Conservation (phyloP, 2,329 filamentous ascomycete species). For the Lithohypha guttulata region DNA sequence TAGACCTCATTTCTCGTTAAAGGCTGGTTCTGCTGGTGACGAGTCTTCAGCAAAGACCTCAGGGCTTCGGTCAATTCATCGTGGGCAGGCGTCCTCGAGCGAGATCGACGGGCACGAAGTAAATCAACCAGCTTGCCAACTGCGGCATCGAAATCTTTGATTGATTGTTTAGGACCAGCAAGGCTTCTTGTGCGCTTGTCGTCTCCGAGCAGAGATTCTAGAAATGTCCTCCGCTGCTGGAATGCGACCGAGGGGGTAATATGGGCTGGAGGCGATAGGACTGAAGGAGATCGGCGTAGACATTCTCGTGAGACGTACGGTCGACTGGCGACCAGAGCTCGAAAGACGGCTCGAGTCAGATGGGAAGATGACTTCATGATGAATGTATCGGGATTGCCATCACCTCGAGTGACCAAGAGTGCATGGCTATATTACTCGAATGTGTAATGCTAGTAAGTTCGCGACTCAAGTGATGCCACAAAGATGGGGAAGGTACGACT, state of each 20-base stretch:
- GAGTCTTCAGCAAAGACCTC: constrained; percentile 51
- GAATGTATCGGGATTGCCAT: background rate
- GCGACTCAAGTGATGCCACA: too few species aligned
- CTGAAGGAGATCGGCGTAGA: constrained; percentile 7
- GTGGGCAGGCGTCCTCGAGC: constrained; percentile 52
- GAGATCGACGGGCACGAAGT: constrained; percentile 50
- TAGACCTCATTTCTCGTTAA: constrained; percentile 58
- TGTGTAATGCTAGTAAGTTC: too few species aligned
- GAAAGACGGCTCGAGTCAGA: constrained; percentile 35
- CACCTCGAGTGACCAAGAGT: background rate
- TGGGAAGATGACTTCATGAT: constrained; percentile 33
- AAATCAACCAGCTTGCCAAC: constrained; percentile 49
- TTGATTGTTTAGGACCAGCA: constrained; percentile 14
- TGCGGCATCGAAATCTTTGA: constrained; percentile 18
- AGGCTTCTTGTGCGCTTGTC: constrained; percentile 7
- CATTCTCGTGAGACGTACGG: constrained; percentile 25
- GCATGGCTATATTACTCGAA: too few species aligned
- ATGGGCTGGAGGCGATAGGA: background rate
- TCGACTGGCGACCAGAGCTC: constrained; percentile 34
- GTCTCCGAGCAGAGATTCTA: constrained; percentile 13
- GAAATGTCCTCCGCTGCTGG: constrained; percentile 14
- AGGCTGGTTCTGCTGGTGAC: constrained; percentile 34
- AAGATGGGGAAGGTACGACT: too few species aligned
- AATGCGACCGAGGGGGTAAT: constrained; percentile 1
- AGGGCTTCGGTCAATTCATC: constrained; percentile 57